Evolutionary conservation across 148 eudicot genomes (phyloP), one percentile per base, ranked within the genome.

Genomic region (Beta vulgaris): DNA sequence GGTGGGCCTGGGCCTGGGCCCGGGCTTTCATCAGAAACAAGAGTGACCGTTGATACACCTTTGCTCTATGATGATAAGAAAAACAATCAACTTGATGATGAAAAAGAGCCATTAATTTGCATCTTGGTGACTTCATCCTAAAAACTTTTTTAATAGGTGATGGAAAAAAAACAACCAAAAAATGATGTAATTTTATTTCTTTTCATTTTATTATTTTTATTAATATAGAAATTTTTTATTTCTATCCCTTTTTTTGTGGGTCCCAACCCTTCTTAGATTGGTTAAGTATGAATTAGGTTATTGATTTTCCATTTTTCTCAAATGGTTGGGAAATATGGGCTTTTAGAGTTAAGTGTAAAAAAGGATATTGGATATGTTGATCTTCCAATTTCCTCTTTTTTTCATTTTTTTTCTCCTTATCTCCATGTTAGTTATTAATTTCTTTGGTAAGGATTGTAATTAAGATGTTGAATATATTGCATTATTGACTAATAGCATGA

Each of bases 61-160:
- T 61, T 70, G 64, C 26, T 82, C 21, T 36, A 57, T n/a, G 68
- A 62, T 71, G 86, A 80, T 32, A 12, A 54, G 60, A 40, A 51
- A 49, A 68, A 32, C 8, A 10, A 59, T 75, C 49, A 43, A 12
- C n/a, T 7, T 68, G 61, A 40, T 57, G 53, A 67, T 63, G 81
- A 68, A 68, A 79, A 76, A 1, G 82, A 82, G 65, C 86, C 89
- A 19, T 82, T 88, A 83, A 82, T 85, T 58, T 82, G 76, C 68
- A 77, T 89, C 2, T 54, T 71, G 53, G 89, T 89, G 84, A 85
- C 85, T 10, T 82, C 84, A 79, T 65, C 85, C 12, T 86, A 73
- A 82, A 49, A 7, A 1, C 31, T 44, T 71, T 43, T 31, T 65
- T 66, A 76, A 76, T 71, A 11, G 26, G 68, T 43, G 43, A 68